Percentiles rank a stretch among this genome's conserved stretches.
Conservation (phyloP, 768 basidiomycete species). For the Tremella mesenterica region DNA sequence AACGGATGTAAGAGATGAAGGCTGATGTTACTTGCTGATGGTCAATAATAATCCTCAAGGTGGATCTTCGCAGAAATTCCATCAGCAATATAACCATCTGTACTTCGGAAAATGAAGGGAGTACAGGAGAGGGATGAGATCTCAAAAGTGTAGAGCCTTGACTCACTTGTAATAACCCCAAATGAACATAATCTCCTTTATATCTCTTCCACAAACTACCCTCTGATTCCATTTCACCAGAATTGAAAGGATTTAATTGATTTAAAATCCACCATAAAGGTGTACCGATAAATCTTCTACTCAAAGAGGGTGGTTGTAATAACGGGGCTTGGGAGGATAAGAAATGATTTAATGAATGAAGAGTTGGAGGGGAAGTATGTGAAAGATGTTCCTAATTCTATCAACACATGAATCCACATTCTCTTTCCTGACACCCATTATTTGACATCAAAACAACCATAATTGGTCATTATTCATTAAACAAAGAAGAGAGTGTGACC, state of each 20-base stretch:
- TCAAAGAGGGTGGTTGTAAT: slow-evolving; percentile 25
- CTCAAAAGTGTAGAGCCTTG: too few relatives aligned
- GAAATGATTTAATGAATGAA: slow-evolving; percentile 30
- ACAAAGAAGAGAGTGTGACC: too few relatives aligned
- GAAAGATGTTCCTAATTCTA: slow-evolving; percentile 20
- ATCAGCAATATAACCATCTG: too few relatives aligned
- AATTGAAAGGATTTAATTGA: slow-evolving; percentile 40
- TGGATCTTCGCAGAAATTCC: not conserved
- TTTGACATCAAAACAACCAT: too few relatives aligned
- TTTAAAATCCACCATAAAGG: slow-evolving; percentile 44
- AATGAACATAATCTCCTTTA: slow-evolving; percentile 37
- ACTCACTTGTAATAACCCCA: slow-evolving; percentile 42
- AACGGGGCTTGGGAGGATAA: slow-evolving; percentile 31
- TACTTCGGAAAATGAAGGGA: too few relatives aligned
- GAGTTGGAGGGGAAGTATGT: slow-evolving; percentile 13
- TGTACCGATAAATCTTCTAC: slow-evolving; percentile 32
- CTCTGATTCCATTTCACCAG: slow-evolving; percentile 25
- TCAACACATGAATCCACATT: not conserved
- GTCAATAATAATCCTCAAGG: not conserved
- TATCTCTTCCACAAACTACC: slow-evolving; percentile 34
- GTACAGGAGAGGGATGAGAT: too few relatives aligned
- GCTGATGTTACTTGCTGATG: slow-evolving; percentile 30
- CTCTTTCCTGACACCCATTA: not conserved
- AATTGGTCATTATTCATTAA: too few relatives aligned
- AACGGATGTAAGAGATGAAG: slow-evolving; percentile 18